Base-by-base conservation (phyloP, 257 asterid species). In the Nicotiana noctiflora region DNA sequence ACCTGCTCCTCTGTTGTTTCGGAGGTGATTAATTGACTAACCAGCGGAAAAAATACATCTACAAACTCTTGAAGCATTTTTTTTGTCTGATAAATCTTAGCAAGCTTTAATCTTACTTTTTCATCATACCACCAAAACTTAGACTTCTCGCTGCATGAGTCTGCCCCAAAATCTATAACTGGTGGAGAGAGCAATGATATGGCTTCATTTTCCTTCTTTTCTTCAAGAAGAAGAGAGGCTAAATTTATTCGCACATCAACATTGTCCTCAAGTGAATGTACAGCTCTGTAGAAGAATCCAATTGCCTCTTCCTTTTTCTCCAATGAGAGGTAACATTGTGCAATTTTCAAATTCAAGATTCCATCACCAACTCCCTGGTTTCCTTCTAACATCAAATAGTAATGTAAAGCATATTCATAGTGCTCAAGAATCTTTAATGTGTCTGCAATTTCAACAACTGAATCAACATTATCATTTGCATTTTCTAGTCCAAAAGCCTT, bases 191-290 rank as follows among this genome's bases (percentile, higher is more conserved):
- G 84, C 19, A 82, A 19, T 3, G 29, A 29, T 59, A 82, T 82
- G 4, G 77, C 84, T 82, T 82, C 81, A 1, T 82, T 61, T n/a
- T 75, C 75, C 37, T 29, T 61, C 23, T 37, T 51, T 62, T 46
- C 80, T 13, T 82, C 77, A 19, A 82, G 81, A 82, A 82, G 84
- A 13, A 82, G 66, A 29, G 84, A 82, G 23, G 77, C 72, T 52
- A 82, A 62, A 77, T 67, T 82, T 23, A 75, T 29, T 64, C 81
- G 80, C 49, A 64, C 37, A 8, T 76, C 81, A 76, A 46, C 76
- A 51, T 80, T 62, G 44, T 82, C 63, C 23, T 82, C 76, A 75
- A 76, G 81, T 55, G 14, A 29, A 13, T 59, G 57, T 63, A 82
- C 18, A 76, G 81, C 81, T 75, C 53, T 75, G 40, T 74, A 75